Base-by-base conservation (phyloP, 2,329 filamentous ascomycete species). In the Aspergillus terreus region DNA sequence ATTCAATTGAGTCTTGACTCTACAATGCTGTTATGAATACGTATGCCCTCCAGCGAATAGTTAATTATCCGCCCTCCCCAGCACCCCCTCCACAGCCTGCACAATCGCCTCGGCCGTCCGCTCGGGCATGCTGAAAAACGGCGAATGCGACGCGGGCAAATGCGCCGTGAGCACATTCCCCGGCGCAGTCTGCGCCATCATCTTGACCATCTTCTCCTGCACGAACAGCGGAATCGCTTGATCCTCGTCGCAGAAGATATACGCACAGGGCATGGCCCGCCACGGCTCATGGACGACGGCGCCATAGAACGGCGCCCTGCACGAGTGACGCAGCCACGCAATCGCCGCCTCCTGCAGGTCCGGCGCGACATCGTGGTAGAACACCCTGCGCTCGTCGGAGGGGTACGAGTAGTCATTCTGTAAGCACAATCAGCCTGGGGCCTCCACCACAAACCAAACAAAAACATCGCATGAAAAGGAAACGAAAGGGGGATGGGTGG, bases 71-170 rank as follows among this genome's bases (percentile, higher is more conserved):
- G 7, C 12, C 15, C 35, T 38, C 14, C 27, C 27, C 27, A 10
- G 7, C 10, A 42, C 15, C 23, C 32, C 46, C 23, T 9, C 6
- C 15, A 41, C 12, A 41, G 41, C 21, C 15, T 23, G n/a, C 14
- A 6, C 12, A 10, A 50, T 46, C 51, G 66, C 63, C 12, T 54
- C 59, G 4, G 66, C 71, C 46, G 69, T 59, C 44, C 64, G 63
- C 43, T 64, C 64, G 0, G 71, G 67, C 59, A 61, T 67, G 32
- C 68, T 72, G 56, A 76, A 51, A 55, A 75, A 77, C 15, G 72
- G 74, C 56, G 69, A 73, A 57, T 77, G 74, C 1, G 69, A 66
- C 1, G 66, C 58, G 0, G 53, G 68, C 25, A 66, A 62, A 14
- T 51, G 60, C 6, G 53, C 52, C 5, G 63, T 47, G n/a, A n/a